Evolutionary conservation across 805 yeast species (phyloP), one percentile per base, ranked within the genome.

Genomic region (Grigorovia jiainica): DNA sequence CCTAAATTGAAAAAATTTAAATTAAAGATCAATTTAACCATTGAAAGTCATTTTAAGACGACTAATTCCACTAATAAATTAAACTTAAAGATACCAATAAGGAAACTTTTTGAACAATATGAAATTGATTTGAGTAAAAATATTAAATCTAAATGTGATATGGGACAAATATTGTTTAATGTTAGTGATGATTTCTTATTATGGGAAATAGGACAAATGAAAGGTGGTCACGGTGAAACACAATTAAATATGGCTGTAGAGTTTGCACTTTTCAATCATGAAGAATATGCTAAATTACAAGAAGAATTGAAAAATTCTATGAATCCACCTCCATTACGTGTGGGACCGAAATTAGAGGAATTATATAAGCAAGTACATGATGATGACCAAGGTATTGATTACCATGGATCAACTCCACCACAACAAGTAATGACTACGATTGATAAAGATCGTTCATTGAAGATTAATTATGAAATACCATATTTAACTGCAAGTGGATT

Each of bases 131-230:
- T 70, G 44, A 64, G 65, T 38, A 67, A 65, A 43, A 65, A 73
- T 2, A 76, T 89, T 18, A 76, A 78, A 50, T 86, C 78, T 60
- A 84, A 81, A 52, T 70, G 92, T 4, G 79, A 79, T 48, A 50
- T 71, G 27, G 97, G 97, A 0, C 70, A 71, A 31, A 92, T 85
- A 1, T 65, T 73, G 9, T 84, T 79, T 57, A 78, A 79, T 44
- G 71, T 92, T 6, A 90, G 87, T 48, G 70, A 75, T 35, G 75
- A 81, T 25, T 76, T 75, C 41, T 61, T 89, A 2, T 58, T 80
- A 1, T 89, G 97, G 97, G 72, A 72, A 35, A 70, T 87, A 15
- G 76, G 73, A 4, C 68, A 78, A 17, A 61, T 86, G 42, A 76
- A 75, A 38, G 66, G 66, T 19, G 63, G 65, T 1, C 63, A 60